Conservation (phyloP, 2,329 filamentous ascomycete species). For the Sclerotiophoma versabilis region DNA sequence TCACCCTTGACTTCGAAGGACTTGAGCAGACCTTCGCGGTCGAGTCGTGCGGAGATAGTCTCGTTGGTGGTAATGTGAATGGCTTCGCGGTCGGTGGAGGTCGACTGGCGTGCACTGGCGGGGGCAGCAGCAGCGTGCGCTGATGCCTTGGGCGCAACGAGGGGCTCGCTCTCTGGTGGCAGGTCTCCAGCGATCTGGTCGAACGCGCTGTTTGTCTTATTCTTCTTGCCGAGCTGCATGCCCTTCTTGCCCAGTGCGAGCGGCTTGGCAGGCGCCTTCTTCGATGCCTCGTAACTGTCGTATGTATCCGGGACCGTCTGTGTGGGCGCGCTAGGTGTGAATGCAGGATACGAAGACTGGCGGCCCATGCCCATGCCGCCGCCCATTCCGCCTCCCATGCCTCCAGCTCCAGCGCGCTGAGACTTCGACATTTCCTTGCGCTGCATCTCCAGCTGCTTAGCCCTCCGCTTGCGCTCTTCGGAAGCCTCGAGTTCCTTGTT, state of each 20-base stretch:
- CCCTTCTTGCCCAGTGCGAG: conserved; percentile 87
- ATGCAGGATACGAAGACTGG: conserved; percentile 85
- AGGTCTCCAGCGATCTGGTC: conserved; percentile 92
- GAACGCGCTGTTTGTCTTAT: conserved; percentile 96
- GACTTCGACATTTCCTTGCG: conserved; percentile 91
- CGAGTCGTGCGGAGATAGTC: conserved; percentile 86
- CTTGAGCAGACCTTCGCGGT: conserved; percentile 84
- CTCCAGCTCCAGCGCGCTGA: conserved; percentile 59
- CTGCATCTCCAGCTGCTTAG: conserved; percentile 98
- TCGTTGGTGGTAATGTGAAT: conserved; percentile 90
- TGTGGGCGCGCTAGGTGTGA: conserved; percentile 79
- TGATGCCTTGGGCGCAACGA: conserved; percentile 66
- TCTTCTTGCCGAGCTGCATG: conserved; percentile 99
- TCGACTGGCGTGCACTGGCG: conserved; percentile 64
- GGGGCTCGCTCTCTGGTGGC: conserved; percentile 83
- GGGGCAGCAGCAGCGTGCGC: conserved; percentile 61
- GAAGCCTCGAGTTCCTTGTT: conserved; percentile 99
- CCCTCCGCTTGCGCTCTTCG: conserved; percentile 97
- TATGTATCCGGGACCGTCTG: conserved; percentile 77
- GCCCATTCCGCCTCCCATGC: conserved; percentile 38
- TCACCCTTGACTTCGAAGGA: conserved; percentile 91
- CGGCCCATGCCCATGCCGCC: conserved; percentile 61
- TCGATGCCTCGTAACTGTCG: conserved; percentile 97
- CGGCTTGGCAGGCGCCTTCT: conserved; percentile 84
- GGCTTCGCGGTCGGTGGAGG: conserved; percentile 78